Percentiles rank a stretch among this genome's conserved stretches.
Evolutionary conservation across 345 rosid genomes (phyloP).

Genomic region (Theobroma cacao): DNA sequence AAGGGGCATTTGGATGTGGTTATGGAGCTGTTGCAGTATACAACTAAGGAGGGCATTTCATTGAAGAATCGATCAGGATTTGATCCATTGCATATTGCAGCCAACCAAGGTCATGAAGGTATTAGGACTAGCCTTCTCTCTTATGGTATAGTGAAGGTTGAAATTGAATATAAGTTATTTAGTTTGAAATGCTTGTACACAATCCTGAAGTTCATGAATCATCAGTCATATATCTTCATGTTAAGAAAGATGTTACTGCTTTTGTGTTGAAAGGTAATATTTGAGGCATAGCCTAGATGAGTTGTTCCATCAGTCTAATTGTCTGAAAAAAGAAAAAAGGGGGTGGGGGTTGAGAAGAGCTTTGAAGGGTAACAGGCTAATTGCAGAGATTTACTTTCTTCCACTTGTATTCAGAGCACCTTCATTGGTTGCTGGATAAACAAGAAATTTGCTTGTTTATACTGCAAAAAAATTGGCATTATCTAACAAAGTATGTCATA

Average conservation of each 20-base stretch:
- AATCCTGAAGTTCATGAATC: not conserved
- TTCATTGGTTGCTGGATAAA: not conserved
- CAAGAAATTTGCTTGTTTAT: not conserved
- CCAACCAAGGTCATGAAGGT: slow-evolving; percentile 86
- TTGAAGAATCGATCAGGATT: slow-evolving; percentile 70
- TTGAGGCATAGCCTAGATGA: not conserved
- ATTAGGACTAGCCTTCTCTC: slow-evolving; percentile 7
- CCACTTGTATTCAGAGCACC: no score
- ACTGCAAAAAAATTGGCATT: not conserved
- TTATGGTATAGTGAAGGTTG: not conserved
- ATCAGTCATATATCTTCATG: not conserved
- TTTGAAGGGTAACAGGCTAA: no score
- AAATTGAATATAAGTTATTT: not conserved
- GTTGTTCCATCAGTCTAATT: not conserved
- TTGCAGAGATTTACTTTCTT: no score
- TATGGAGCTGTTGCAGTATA: slow-evolving; percentile 58
- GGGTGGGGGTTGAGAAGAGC: no score
- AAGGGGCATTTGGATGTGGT: slow-evolving; percentile 81
- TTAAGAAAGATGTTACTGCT: not conserved
- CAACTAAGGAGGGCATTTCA: slow-evolving; percentile 56
- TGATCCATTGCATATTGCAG: slow-evolving; percentile 77
- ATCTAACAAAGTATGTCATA: not conserved
- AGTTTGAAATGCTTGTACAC: not conserved
- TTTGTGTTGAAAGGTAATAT: not conserved
- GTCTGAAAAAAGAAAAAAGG: no score